Evolutionary conservation across 176 grass and related monocot species (phyloP).

Genomic region (Avena insularis): DNA sequence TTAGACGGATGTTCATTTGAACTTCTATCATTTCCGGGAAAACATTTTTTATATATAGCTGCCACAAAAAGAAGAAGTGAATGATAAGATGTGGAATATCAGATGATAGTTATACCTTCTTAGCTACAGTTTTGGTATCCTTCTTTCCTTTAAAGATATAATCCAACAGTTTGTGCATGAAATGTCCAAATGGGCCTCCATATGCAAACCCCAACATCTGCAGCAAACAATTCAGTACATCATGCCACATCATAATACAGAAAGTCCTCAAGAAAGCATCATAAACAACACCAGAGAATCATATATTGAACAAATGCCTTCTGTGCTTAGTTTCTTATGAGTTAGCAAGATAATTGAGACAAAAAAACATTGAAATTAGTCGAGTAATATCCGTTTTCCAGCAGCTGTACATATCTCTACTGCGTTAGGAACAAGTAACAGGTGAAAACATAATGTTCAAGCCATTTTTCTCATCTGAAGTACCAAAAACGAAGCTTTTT

Average conservation of each 20-base stretch:
- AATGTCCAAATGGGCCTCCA: slow-evolving; percentile 93
- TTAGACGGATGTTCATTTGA: slow-evolving; percentile 2
- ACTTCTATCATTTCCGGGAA: not conserved
- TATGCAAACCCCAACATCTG: slow-evolving; percentile 90
- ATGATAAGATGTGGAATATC: not conserved
- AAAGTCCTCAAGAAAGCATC: slow-evolving; percentile 24
- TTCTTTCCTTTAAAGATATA: slow-evolving; percentile 90
- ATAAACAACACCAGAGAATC: slow-evolving; percentile 23
- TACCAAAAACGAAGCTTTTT: not conserved
- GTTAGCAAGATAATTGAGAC: not conserved
- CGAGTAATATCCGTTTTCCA: not conserved
- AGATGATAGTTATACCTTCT: slow-evolving; percentile 68
- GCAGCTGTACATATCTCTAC: not conserved
- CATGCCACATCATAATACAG: slow-evolving; percentile 18
- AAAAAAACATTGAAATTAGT: not conserved
- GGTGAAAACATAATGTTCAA: not conserved
- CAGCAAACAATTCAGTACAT: not conserved
- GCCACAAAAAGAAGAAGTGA: slow-evolving; percentile 16
- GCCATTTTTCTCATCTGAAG: not conserved
- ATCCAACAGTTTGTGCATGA: slow-evolving; percentile 79
- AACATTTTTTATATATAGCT: slow-evolving; percentile 27
- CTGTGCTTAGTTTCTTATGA: not conserved
- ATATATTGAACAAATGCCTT: not conserved
- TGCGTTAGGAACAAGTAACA: not conserved
- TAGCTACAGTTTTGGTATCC: slow-evolving; percentile 84